Conservation (phyloP, 73 alveolate species). For the Tetrahymena thermophila region DNA sequence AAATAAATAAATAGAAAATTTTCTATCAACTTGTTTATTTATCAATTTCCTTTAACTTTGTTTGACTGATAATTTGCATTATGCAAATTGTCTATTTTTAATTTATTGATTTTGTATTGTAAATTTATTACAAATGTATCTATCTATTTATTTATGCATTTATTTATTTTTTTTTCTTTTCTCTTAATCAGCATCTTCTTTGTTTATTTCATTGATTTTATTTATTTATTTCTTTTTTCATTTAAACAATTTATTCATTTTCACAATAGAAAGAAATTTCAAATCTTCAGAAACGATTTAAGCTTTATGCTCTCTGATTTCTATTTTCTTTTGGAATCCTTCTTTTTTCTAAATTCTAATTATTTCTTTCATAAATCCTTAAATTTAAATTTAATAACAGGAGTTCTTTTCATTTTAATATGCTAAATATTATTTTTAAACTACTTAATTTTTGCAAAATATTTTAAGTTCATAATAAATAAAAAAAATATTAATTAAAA, state of each 20-base stretch:
- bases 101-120: neutral
- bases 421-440: too few species aligned
- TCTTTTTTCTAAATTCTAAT: neutral
- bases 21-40: neutral
- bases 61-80: too few species aligned
- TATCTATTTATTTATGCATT: neutral
- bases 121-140: too few species aligned
- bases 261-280: neutral
- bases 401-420: neutral
- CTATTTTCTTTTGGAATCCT: neutral
- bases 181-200: neutral
- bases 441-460: too few species aligned
- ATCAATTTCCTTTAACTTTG: neutral
- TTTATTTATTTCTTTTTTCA: neutral
- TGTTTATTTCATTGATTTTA: neutral
- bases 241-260: neutral
- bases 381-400: neutral
- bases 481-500: too few species aligned
- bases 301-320: neutral
- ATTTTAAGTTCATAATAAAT: too few species aligned
- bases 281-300: neutral
- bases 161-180: neutral
- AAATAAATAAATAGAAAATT: too few species aligned
- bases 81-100: neutral
- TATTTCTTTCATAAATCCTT: neutral